Percentiles rank a stretch among this genome's conserved stretches.
phyloP scores from a whole-genome alignment of 1,139 yeast species.

The Yamadazyma diospyri region DNA sequence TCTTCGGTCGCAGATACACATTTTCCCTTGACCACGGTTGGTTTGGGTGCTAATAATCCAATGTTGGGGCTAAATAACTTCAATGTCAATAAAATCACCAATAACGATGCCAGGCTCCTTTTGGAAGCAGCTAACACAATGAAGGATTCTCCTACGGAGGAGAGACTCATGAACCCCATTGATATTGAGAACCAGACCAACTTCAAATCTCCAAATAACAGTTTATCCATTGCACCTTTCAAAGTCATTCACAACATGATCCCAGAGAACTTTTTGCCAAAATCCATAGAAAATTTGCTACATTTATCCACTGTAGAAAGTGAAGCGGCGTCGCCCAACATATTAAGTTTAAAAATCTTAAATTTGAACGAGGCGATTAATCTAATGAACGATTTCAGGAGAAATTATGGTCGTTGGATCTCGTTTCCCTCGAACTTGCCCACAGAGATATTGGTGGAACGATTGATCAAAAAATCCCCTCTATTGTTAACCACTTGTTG shows the following conservation, averaged over 20 bases:
- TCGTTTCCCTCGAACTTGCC: conserved; percentile 59
- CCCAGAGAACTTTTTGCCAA: conserved; percentile 29
- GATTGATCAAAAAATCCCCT: conserved; percentile 54
- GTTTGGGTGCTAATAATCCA: not conserved
- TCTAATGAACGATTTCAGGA: conserved; percentile 56
- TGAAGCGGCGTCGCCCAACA: conserved; percentile 3
- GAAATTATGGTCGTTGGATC: conserved; percentile 76
- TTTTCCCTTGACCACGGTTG: not conserved
- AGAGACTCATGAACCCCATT: conserved; percentile 14
- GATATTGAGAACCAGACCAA: conserved; percentile 21
- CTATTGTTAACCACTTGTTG: conserved; percentile 66
- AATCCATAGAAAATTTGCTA: conserved; percentile 41
- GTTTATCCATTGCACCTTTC: conserved; percentile 50
- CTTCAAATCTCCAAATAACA: conserved; percentile 39
- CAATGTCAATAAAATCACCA: conserved; percentile 9
- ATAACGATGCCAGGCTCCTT: conserved; percentile 23
- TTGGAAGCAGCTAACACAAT: conserved; percentile 27
- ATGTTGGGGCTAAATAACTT: not conserved
- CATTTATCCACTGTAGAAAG: conserved; percentile 18
- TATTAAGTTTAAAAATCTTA: conserved; percentile 47
- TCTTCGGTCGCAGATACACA: not conserved
- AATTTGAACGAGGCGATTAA: conserved; percentile 46
- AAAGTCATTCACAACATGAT: conserved; percentile 38
- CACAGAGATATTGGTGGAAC: conserved; percentile 48
- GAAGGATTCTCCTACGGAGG: conserved; percentile 13